phyloP scores from a whole-genome alignment of 2,329 filamentous ascomycete genomes.

The Rosellinia necatrix region DNA sequence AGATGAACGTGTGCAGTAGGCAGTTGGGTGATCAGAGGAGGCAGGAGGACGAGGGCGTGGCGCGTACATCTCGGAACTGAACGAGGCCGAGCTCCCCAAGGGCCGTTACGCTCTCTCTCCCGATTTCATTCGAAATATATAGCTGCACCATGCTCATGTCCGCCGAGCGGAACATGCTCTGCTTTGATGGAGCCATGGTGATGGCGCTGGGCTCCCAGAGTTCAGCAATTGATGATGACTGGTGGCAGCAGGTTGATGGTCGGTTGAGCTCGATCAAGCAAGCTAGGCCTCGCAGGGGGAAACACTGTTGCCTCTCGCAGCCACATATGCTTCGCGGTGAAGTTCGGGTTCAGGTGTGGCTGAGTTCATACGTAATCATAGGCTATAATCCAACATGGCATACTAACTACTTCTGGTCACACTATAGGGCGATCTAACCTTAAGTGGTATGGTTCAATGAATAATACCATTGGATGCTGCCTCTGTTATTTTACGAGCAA shows the following conservation, averaged over 20 bases:
- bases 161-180: constrained; percentile 99
- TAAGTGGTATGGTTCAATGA: no score
- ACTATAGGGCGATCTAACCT: no score
- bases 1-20: constrained; percentile 16
- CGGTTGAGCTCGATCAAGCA: constrained; percentile 20
- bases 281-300: constrained; percentile 23
- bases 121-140: constrained; percentile 98
- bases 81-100: constrained; percentile 94
- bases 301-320: constrained; percentile 30
- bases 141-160: constrained; percentile 99
- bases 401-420: no score
- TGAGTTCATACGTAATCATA: neutral
- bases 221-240: constrained; percentile 29
- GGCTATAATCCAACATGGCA: no score
- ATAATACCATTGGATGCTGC: no score
- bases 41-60: neutral
- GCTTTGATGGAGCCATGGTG: constrained; percentile 69
- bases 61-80: constrained; percentile 92
- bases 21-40: constrained; percentile 24
- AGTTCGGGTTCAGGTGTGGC: constrained; percentile 17
- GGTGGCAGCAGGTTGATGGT: constrained; percentile 30
- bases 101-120: constrained; percentile 94
- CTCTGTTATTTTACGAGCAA: no score
- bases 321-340: constrained; percentile 19
- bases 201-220: constrained; percentile 34